phyloP scores from a whole-genome alignment of 148 eudicot genomes.

The Nepenthes mirabilis region DNA sequence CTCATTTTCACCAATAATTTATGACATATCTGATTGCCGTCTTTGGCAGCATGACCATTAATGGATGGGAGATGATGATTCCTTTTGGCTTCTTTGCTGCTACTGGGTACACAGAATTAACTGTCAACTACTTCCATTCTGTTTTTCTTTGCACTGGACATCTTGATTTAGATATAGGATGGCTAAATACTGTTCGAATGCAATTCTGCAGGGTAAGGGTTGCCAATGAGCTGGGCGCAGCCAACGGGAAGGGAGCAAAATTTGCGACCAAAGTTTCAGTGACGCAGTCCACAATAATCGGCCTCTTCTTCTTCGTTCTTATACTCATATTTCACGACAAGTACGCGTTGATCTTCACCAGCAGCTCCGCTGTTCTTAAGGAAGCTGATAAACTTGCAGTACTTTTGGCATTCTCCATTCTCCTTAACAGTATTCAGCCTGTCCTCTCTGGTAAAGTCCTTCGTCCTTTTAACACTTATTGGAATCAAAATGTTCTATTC shows the following conservation, averaged over 20 bases:
- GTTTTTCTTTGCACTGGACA: too few species aligned
- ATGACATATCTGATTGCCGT: not conserved
- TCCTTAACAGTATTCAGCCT: conserved; percentile 9
- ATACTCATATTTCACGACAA: not conserved
- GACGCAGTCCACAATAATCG: not conserved
- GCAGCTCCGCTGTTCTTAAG: not conserved
- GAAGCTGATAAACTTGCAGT: not conserved
- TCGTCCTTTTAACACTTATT: not conserved
- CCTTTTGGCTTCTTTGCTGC: conserved; percentile 34
- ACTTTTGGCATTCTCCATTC: conserved; percentile 2
- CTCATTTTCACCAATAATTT: not conserved
- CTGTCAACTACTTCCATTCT: too few species aligned
- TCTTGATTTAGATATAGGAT: too few species aligned
- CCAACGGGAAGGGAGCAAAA: conserved; percentile 5
- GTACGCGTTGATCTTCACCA: conserved; percentile 1
- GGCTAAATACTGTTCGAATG: not conserved
- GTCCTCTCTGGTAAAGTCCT: conserved; percentile 3
- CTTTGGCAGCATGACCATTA: conserved; percentile 27
- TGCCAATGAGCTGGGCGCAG: conserved; percentile 3
- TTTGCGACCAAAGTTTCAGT: not conserved
- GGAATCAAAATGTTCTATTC: not conserved
- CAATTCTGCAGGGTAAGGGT: conserved; percentile 1
- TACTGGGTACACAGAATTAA: conserved; percentile 16
- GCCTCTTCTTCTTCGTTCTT: not conserved
- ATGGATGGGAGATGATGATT: conserved; percentile 36